Evolutionary conservation across 805 yeast species (phyloP).

Genomic region (Nakazawaea sp.): DNA sequence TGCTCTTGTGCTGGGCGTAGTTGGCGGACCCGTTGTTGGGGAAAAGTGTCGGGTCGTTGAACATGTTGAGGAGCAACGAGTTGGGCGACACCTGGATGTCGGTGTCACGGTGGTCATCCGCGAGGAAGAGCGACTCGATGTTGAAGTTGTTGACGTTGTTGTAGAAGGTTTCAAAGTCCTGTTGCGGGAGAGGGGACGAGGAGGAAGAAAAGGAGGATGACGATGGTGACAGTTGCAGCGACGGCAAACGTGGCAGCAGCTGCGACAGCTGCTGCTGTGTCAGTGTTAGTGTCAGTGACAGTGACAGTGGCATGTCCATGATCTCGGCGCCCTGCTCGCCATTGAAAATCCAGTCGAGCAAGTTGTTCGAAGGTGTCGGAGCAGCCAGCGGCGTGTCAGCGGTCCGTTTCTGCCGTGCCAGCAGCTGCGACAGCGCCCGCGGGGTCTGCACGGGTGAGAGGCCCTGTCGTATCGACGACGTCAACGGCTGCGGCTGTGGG

Average conservation of each 20-base stretch:
- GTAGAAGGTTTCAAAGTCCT: neutral
- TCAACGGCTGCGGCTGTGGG: neutral
- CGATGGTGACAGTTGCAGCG: neutral
- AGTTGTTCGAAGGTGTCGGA: slow-evolving; percentile 2
- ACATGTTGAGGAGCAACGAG: slow-evolving; percentile 9
- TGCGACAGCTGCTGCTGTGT: neutral
- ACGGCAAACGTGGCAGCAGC: neutral
- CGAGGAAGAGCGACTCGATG: slow-evolving; percentile 8
- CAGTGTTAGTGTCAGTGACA: neutral
- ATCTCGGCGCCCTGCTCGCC: neutral
- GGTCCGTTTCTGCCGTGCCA: neutral
- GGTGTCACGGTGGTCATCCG: slow-evolving; percentile 1
- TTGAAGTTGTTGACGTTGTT: slow-evolving; percentile 3
- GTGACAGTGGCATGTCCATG: neutral
- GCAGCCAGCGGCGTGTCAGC: neutral
- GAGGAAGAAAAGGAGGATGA: no score
- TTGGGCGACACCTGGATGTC: slow-evolving; percentile 8
- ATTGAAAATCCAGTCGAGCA: slow-evolving; percentile 10
- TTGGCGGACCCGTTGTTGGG: neutral
- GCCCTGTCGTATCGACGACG: no score
- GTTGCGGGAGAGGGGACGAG: neutral
- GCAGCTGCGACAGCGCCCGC: neutral
- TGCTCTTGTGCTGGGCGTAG: slow-evolving; percentile 4
- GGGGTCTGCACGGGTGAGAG: neutral
- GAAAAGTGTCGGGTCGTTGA: slow-evolving; percentile 11